Conservation (phyloP, 75 land plant species). For the Picea sitchensis region DNA sequence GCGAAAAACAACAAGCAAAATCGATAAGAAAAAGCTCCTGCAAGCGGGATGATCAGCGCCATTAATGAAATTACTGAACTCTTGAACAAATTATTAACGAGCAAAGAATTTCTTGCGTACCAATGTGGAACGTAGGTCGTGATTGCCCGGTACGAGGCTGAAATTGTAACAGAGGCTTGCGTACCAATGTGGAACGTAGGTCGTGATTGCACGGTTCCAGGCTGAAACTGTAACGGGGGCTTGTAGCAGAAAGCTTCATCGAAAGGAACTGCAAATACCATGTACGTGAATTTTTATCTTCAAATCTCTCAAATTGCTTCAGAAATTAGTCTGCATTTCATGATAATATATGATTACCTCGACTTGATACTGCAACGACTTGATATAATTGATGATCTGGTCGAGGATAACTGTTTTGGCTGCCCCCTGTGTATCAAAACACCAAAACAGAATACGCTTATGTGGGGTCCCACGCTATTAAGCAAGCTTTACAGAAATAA, state of each 20-base stretch:
- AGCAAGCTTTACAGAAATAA: no score
- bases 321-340: background rate
- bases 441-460: no score
- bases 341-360: background rate
- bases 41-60: no score
- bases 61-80: no score
- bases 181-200: background rate
- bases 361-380: slow-evolving; percentile 7
- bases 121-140: background rate
- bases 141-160: background rate
- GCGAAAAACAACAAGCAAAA: background rate
- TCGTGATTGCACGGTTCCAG: background rate
- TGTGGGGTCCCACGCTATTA: no score
- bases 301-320: background rate
- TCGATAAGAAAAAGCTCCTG: no score
- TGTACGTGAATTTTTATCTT: background rate
- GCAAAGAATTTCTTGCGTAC: no score
- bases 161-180: background rate
- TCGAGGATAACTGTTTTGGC: slow-evolving; percentile 36
- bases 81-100: no score
- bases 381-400: slow-evolving; percentile 34
- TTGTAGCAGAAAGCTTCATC: background rate
- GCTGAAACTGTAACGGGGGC: background rate
- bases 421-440: slow-evolving; percentile 10
- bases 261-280: background rate